Evolutionary conservation across 768 basidiomycete genomes (phyloP), one percentile per base, ranked within the genome.

Genomic region (Hirschioporus abietinus): DNA sequence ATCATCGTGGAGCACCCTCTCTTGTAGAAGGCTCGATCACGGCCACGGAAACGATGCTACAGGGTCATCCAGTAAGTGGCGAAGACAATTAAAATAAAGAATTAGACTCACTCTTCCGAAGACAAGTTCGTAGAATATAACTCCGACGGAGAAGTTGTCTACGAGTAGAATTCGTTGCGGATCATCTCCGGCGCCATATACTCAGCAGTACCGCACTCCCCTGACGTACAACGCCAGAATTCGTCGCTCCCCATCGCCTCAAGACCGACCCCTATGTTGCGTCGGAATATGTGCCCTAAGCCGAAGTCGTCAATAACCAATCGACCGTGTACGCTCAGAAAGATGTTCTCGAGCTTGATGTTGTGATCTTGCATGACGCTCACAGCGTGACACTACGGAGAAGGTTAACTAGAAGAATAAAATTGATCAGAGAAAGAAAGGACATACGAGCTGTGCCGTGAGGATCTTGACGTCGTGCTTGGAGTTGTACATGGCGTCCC

Each of bases 301-400:
- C 97, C 97, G 75, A 98, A 99, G 74, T 99, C 97, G 0, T 92
- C 90, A 63, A 99, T 89, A 74, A 98, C 97, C 69, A 99, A 86
- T 6, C 86, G 81, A 63, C 96, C 96, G 1, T 88, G 86, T 0
- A 84, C 86, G 67, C 94, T 90, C 67, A 99, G 81, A 60, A 99
- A 86, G 65, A 99, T 86, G 76, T 96, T 96, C 24, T 94, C 92
- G 26, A 95, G 94, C 73, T 96, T 96, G 77, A 96, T 95, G 74
- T 88, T 89, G 78, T 85, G 90, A 60, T 89, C 84, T 76, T 99
- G 95, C 60, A 99, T 90, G 76, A 61, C 24, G 25, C 24, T 24
- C 60, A 61, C 24, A 15, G 42, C 42, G 42, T 52, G 42, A 52
- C 42, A 52, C 42, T 52, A 15, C 3, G 12, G 35, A 36, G 42